phyloP scores from a whole-genome alignment of 2,329 filamentous ascomycete genomes.

The Sporothrix humicola region DNA sequence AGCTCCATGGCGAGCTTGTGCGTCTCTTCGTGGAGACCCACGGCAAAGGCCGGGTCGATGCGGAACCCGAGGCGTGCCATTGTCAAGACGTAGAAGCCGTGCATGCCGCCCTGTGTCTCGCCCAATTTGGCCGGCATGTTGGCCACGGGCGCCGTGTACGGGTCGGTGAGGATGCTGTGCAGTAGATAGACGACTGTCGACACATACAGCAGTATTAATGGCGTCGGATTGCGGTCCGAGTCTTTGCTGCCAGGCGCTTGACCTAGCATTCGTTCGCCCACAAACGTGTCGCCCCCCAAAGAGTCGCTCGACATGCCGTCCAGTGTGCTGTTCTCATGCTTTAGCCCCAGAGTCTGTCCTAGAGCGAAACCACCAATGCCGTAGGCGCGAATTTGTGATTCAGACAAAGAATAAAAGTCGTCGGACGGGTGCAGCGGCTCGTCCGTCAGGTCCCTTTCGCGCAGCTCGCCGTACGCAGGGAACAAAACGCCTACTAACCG shows the following conservation, averaged over 20 bases:
- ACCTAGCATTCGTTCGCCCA: background rate
- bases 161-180: slow-evolving; percentile 59
- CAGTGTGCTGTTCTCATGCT: background rate
- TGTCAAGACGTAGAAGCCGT: slow-evolving; percentile 76
- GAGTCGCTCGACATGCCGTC: background rate
- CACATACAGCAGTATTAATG: slow-evolving; percentile 54
- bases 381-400: slow-evolving; percentile 30
- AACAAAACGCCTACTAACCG: slow-evolving; percentile 61
- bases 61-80: slow-evolving; percentile 81
- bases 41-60: slow-evolving; percentile 70
- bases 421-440: slow-evolving; percentile 32
- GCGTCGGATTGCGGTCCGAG: background rate
- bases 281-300: background rate
- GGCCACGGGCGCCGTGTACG: slow-evolving; percentile 51
- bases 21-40: slow-evolving; percentile 59
- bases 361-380: slow-evolving; percentile 37
- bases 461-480: slow-evolving; percentile 35
- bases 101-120: slow-evolving; percentile 71
- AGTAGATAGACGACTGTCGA: slow-evolving; percentile 56
- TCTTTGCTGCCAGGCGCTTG: background rate
- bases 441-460: slow-evolving; percentile 27
- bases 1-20: slow-evolving; percentile 84
- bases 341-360: slow-evolving; percentile 19
- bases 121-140: slow-evolving; percentile 75
- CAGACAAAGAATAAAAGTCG: slow-evolving; percentile 16